Base-by-base conservation (phyloP, 768 basidiomycete species). In the Lactarius quietus region DNA sequence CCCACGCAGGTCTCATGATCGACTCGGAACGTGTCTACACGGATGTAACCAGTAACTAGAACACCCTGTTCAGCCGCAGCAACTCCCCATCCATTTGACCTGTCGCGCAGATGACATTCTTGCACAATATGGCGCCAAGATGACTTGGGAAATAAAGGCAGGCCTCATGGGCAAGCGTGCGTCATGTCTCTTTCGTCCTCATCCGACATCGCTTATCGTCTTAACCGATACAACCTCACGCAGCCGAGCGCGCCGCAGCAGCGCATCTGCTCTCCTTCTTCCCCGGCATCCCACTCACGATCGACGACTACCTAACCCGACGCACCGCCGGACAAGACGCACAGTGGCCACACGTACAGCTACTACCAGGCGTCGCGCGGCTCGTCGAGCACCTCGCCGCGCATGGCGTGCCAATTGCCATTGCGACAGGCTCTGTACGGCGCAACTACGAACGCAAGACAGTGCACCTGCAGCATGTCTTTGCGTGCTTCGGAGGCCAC, bases 141-240 rank as follows among this genome's bases (percentile, higher is more conserved):
- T 94, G 88, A 90, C 89, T 3, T 93, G 91, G 91, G 87, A 90
- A 63, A 91, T 93, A 63, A 93, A 93, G 72, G 86, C 89, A n/a
- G 89, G 88, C 0, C 83, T 89, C 63, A 94, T 93, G 92, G 92
- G 92, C 61, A 90, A 89, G 79, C 84, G 92, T 91, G 56, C 61
- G 80, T 74, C 8, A 52, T 26, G 57, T 33, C 28, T 53, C 31
- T 51, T 33, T 29, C 20, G n/a, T 36, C 23, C 54, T n/a, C 61
- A 1, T 54, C 35, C 23, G 18, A 53, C 28, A 39, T 14, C n/a
- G n/a, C n/a, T 26, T 58, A 14, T 7, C 18, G n/a, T 26, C n/a
- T 4, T 5, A 3, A 23, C 45, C 12, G 10, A 12, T 51, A 20
- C 12, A 6, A 31, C 9, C 15, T 43, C 12, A 15, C 10, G 35